These are phyloP conservation scores for Ambrosiella xylebori DNA, from an alignment of 2,329 filamentous ascomycete genomes.

Conservation along the genomic window DNA sequence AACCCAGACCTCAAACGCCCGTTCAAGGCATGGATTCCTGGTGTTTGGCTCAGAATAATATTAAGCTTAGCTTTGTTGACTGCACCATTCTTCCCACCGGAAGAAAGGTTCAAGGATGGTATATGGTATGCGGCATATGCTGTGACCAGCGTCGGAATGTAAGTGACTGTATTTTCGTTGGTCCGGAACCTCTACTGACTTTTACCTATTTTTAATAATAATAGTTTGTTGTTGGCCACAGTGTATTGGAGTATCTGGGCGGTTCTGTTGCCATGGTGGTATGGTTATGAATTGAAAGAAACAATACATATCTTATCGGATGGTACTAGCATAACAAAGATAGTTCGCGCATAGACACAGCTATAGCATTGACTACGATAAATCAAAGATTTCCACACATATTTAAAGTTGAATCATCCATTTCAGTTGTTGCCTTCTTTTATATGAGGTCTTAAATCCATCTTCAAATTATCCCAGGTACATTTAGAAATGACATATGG, in stretches of 20 bases:
- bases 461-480: too few relatives aligned
- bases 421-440: too few relatives aligned
- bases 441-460: too few relatives aligned
- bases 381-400: too few relatives aligned
- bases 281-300: constrained; percentile 46
- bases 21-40: constrained; percentile 46
- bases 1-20: constrained; percentile 44
- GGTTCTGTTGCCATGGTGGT: constrained; percentile 38
- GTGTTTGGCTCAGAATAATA: constrained; percentile 36
- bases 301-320: constrained; percentile 41
- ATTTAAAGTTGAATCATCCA: not conserved
- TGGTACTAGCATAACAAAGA: constrained; percentile 47
- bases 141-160: constrained; percentile 35
- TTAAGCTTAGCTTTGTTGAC: constrained; percentile 38
- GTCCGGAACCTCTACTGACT: not conserved
- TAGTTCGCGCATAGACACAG: constrained; percentile 22
- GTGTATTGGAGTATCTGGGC: constrained; percentile 56
- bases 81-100: constrained; percentile 45
- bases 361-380: not conserved
- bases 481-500: too few relatives aligned
- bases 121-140: constrained; percentile 38
- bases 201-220: not conserved
- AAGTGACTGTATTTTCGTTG: constrained; percentile 19
- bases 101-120: constrained; percentile 26
- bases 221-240: constrained; percentile 38